These are phyloP conservation scores for Diutina sp. DNA, from an alignment of 1,139 yeast genomes.

Conservation along the genomic window DNA sequence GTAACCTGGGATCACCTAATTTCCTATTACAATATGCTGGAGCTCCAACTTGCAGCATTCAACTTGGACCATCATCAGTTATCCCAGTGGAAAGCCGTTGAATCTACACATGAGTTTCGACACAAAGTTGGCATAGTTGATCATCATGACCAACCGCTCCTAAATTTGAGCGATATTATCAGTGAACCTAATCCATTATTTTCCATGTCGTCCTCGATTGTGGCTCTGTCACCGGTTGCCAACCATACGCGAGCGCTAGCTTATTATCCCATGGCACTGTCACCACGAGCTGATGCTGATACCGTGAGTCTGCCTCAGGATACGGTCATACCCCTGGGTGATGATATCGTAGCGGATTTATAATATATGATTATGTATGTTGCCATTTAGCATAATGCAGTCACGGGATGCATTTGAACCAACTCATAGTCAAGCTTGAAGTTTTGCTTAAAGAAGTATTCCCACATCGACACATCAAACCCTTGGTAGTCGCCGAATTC, in stretches of 20 bases:
- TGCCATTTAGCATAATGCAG: neutral
- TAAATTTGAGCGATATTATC: neutral
- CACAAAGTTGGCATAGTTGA: neutral
- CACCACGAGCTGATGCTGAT: neutral
- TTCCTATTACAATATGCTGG: neutral
- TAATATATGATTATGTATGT: neutral
- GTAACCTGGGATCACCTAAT: neutral
- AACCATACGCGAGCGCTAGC: neutral
- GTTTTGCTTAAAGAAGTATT: slow-evolving; percentile 24
- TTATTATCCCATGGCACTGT: neutral
- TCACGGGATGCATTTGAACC: neutral
- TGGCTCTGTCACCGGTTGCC: neutral
- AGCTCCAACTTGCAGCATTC: neutral
- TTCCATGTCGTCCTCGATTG: neutral
- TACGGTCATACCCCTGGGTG: neutral
- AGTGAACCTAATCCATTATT: neutral
- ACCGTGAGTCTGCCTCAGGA: neutral
- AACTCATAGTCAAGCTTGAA: slow-evolving; percentile 22
- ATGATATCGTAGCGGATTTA: neutral
- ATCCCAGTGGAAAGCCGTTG: neutral
- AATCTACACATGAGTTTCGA: neutral
- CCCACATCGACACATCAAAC: slow-evolving; percentile 33
- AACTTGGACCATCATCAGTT: neutral
- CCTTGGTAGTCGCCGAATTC: slow-evolving; percentile 32
- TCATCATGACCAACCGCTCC: neutral